Evolutionary conservation across 2,329 filamentous ascomycete genomes (phyloP), one percentile per base, ranked within the genome.

Genomic region (Aureobasidium lini): DNA sequence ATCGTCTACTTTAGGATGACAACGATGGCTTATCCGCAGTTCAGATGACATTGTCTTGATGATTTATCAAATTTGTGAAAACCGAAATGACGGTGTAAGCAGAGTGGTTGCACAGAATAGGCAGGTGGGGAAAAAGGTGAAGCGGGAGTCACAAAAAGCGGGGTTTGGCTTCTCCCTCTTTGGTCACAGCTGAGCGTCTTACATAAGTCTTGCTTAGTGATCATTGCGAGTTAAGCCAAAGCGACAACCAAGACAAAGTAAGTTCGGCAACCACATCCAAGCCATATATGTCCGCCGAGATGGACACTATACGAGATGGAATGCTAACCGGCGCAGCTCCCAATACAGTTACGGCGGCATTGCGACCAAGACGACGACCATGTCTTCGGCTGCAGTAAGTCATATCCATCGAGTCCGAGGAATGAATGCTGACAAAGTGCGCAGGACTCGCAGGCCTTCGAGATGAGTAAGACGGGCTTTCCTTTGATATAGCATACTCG

Each of bases 381-480:
- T 58, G 54, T 58, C 54, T 58, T 58, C 54, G 54, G 54, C 54
- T 23, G 54, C 54, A 7, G 54, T 58, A 28, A 58, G 54, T 58
- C 13, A 8, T 13, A 11, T 23, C 28, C 29, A 8, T 2, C 36
- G 9, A 18, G 11, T 34, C 11, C 13, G 6, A 18, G 1, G 10
- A 36, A 16, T n/a, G 39, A 15, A 48, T 54, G 56, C 57, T 54
- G 53, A 60, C 60, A 29, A 39, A 63, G 43, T 54, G 61, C 43
- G 59, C 42, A 63, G 62, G 60, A 61, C 48, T 58, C 48, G 13
- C 57, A 70, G 67, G 63, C 72, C 67, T 69, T 73, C 52, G 74
- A 76, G 67, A 75, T 73, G 70, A 76, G 72, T 75, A 69, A 62
- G 59, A 49, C 39, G 40, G 16, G n/a, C 31, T 62, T 37, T 56